phyloP scores from a whole-genome alignment of 2,329 filamentous ascomycete species.

The Leptographium flavum region DNA sequence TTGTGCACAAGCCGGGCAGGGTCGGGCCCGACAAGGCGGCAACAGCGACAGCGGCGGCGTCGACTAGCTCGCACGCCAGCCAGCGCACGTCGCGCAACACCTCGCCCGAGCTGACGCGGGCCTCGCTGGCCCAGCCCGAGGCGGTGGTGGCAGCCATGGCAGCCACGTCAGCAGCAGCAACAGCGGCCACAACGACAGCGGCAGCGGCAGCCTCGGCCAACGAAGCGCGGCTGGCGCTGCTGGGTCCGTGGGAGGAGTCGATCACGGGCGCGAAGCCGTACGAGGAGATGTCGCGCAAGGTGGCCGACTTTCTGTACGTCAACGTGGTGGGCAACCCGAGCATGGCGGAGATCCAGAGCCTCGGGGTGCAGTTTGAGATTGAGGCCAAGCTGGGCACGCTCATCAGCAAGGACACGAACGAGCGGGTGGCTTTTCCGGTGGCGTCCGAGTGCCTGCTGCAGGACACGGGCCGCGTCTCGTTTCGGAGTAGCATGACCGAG shows the following conservation, averaged over 20 bases:
- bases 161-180: constrained; percentile 12
- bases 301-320: constrained; percentile 71
- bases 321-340: constrained; percentile 56
- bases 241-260: constrained; percentile 49
- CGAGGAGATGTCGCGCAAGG: constrained; percentile 57
- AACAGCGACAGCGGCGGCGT: constrained; percentile 21
- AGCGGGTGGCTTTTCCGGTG: constrained; percentile 53
- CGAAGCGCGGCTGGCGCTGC: constrained; percentile 13
- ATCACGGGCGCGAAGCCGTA: constrained; percentile 57
- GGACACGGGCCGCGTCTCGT: constrained; percentile 41
- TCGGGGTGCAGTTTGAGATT: constrained; percentile 70
- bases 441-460: constrained; percentile 56
- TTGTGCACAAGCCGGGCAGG: constrained; percentile 23
- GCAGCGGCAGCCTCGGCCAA: constrained; percentile 1
- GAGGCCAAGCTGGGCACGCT: constrained; percentile 86
- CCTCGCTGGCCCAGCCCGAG: constrained; percentile 9
- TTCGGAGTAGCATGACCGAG: constrained; percentile 86
- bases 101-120: constrained; percentile 15
- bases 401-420: constrained; percentile 56
- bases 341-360: constrained; percentile 45
- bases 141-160: constrained; percentile 12
- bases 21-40: constrained; percentile 1
- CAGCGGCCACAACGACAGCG: constrained; percentile 9
- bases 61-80: constrained; percentile 21
- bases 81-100: constrained; percentile 33